These are phyloP conservation scores for Suillus fuscotomentosus DNA, from an alignment of 768 basidiomycete species.

Conservation along the genomic window DNA sequence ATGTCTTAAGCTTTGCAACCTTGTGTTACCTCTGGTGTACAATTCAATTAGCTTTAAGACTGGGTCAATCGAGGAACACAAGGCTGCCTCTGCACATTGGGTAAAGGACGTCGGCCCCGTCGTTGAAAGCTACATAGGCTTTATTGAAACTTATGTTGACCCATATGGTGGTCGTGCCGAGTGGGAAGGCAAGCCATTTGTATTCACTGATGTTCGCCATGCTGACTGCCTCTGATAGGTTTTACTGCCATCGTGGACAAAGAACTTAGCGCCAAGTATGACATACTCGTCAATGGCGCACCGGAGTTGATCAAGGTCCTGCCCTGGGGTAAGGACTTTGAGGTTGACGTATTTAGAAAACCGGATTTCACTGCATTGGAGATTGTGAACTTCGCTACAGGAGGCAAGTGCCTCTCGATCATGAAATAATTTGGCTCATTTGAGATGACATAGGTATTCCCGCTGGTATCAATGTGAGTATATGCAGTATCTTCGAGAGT, in stretches of 20 bases:
- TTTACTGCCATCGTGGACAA: slow-evolving; percentile 91
- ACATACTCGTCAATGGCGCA: slow-evolving; percentile 71
- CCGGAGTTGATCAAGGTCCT: slow-evolving; percentile 76
- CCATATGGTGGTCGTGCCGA: slow-evolving; percentile 90
- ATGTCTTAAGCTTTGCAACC: slow-evolving; percentile 16
- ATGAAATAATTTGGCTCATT: neutral
- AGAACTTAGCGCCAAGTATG: slow-evolving; percentile 77
- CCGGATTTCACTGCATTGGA: slow-evolving; percentile 89
- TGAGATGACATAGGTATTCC: slow-evolving; percentile 59
- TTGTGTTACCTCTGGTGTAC: neutral
- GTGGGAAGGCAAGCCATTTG: slow-evolving; percentile 69
- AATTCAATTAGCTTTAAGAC: slow-evolving; percentile 52
- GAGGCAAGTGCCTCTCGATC: slow-evolving; percentile 46
- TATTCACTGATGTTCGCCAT: neutral
- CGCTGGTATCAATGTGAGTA: slow-evolving; percentile 75
- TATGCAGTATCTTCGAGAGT: neutral
- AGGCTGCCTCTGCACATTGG: slow-evolving; percentile 76
- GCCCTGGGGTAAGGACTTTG: slow-evolving; percentile 74
- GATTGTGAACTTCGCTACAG: slow-evolving; percentile 79
- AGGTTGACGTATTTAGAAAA: slow-evolving; percentile 75
- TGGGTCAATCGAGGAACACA: slow-evolving; percentile 79
- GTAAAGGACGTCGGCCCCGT: slow-evolving; percentile 86
- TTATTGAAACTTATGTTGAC: slow-evolving; percentile 85
- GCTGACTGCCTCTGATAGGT: slow-evolving; percentile 40
- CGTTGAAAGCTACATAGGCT: slow-evolving; percentile 87